Evolutionary conservation across 148 eudicot genomes (phyloP), one percentile per base, ranked within the genome.

Genomic region (Camellia japonica): DNA sequence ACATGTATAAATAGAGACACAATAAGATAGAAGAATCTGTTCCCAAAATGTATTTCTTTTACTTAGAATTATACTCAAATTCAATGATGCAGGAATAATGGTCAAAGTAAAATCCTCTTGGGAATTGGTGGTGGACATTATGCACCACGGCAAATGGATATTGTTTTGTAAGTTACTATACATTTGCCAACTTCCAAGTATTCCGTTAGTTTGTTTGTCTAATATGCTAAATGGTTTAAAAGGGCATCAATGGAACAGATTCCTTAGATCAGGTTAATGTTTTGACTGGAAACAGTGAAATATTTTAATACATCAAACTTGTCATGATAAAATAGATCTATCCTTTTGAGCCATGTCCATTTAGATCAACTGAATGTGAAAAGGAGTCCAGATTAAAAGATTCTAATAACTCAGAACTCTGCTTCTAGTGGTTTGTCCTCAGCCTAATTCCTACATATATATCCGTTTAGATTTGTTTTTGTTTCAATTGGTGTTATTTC

Each of bases 71-170:
- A 30, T 30, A 30, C 38, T n/a, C 23, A 42, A 41, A 46, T 59
- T 51, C 44, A 66, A 67, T 69, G 43, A 58, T 81, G 80, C 90
- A 94, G 97, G 87, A 85, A 85, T 58, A 74, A 80, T 76, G 88
- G 79, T 13, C 81, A 72, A 59, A 89, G 78, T 62, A 90, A 91
- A 85, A 88, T 94, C 58, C 90, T 94, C 52, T 80, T 93, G 6
- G 98, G 98, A 44, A 54, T 94, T 83, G 97, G 98, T 79, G 98
- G 98, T 72, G 98, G 98, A 67, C 97, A 94, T 86, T 93, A 91
- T 89, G 98, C 85, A 69, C 95, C 94, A 52, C 90, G 97, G 18
- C 98, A 93, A 81, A 91, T 88, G 97, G 94, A 93, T 88, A 84
- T 94, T 54, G 84, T 87, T 72, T 73, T 83, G 98, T 93, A 87